Evolutionary conservation across 305 asterid species (phyloP), one percentile per base, ranked within the genome.

Genomic region (Solanum hybrid): DNA sequence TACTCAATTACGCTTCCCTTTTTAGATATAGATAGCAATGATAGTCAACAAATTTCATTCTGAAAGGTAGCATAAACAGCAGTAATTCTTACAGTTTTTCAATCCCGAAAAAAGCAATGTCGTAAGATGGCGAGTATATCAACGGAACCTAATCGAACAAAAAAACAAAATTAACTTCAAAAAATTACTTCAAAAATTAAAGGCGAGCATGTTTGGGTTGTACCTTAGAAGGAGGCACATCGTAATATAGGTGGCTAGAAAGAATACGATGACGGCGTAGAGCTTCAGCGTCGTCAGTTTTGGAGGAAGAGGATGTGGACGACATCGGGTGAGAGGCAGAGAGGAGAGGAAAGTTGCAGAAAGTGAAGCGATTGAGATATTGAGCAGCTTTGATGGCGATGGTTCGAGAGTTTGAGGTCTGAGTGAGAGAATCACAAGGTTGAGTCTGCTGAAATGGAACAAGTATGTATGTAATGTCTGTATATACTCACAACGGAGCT

Each of bases 231-330:
- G 93, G 89, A 86, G 93, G 94, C 88, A 95, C 95, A 80, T 97
- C 99, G 91, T 95, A 95, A 95, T 95, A 97, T 87, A 97, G 97
- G 87, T 94, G 94, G 94, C 97, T 97, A 29, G 98, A 94, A 4
- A 95, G 94, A 86, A 95, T 93, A 88, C 96, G 96, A 88, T 82
- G 79, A 46, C 96, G 94, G 75, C 97, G 95, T 32, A 92, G 91
- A 79, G 93, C 89, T 51, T 93, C 96, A 87, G 89, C 92, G 90
- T 90, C 93, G 90, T 90, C 93, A 8, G 76, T 76, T 35, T 11
- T 88, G 42, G 89, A 26, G 31, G 90, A 79, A 32, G 92, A 77
- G 24, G 73, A 46, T 36, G 56, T 20, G 46, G 88, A 31, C 69
- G 88, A 31, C 88, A 89, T 87, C 7, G 86, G 86, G 16, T 34